Base-by-base conservation (phyloP, 805 yeast genomes). In the Metschnikowia reukaufii region DNA sequence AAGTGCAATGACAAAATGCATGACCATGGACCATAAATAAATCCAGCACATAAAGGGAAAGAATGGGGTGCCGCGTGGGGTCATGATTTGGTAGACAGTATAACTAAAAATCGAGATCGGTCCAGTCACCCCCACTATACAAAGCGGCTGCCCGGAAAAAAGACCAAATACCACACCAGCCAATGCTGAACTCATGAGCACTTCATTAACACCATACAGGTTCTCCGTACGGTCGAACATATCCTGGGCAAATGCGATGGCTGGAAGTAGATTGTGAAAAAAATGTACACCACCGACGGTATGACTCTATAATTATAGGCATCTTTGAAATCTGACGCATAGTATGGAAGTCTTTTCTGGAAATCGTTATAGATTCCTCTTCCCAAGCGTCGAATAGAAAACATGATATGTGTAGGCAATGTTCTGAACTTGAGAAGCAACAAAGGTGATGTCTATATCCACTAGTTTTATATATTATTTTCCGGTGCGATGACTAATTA, bases 41-140 rank as follows among this genome's bases (percentile, higher is more conserved):
- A 92, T 73, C 98, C 98, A 94, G 62, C 92, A 84, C 96, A 94
- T 91, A 64, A 92, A 92, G 15, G 91, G 89, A 67, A 92, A 90
- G 62, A 79, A 90, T 7, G 77, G 75, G 0, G 77, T 69, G 7
- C 74, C 76, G 49, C 76, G 61, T 0, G 87, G 83, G 18, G 62
- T 67, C 31, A 88, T 76, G 41, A 88, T 74, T 49, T 84, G 85
- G 61, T 84, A 88, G 0, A 94, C 91, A 0, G 98, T 94, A 59
- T 89, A 90, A 60, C 88, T 88, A 75, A 94, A 92, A 50, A 92
- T 91, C 1, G 96, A 71, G 13, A 94, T 84, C 0, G 99, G 99
- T 0, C 98, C 99, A 0, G 98, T 94, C 4, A 92, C 97, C 3
- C 99, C 99, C 7, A 94, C 98, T 20, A 92, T 87, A 58, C 96